Percentiles rank a stretch among this genome's conserved stretches.
Evolutionary conservation across 176 grass and related monocot species (phyloP).

Genomic region (Elymus sibiricus): DNA sequence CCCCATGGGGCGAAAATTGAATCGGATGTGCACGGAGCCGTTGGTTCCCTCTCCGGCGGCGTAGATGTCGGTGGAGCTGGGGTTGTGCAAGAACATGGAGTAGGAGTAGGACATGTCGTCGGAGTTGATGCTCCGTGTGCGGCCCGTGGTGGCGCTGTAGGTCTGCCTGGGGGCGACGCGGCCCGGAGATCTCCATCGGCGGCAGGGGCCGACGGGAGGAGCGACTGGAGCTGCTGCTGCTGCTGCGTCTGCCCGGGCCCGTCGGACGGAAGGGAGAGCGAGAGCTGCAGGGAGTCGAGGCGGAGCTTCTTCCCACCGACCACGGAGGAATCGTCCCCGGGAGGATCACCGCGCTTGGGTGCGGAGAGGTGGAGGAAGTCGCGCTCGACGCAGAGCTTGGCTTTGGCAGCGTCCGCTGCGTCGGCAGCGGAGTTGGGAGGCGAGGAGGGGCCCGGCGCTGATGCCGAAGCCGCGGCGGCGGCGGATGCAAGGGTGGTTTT

Average conservation of each 20-base stretch:
- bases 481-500: conserved; percentile 37
- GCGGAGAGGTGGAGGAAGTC: conserved; percentile 68
- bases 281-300: conserved; percentile 73
- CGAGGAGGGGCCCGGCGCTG: conserved; percentile 20
- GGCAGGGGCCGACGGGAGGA: conserved; percentile 1
- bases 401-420: background rate
- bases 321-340: conserved; percentile 51
- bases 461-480: background rate
- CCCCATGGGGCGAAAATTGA: conserved; percentile 86
- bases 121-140: conserved; percentile 71
- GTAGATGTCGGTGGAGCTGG: conserved; percentile 93
- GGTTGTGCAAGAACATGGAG: conserved; percentile 97
- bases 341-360: conserved; percentile 56
- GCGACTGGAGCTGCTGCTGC: no score
- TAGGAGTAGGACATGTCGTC: conserved; percentile 95
- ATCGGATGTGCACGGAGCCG: conserved; percentile 92
- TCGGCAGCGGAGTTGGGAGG: conserved; percentile 22
- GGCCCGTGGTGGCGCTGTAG: conserved; percentile 74
- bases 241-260: conserved; percentile 5
- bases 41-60: conserved; percentile 95
- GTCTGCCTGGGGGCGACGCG: conserved; percentile 40
- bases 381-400: conserved; percentile 58
- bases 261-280: conserved; percentile 71
- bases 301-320: conserved; percentile 72
- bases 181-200: conserved; percentile 35